Evolutionary conservation across 2,329 filamentous ascomycete genomes (phyloP).

Genomic region (Dactylonectria estremocensis): DNA sequence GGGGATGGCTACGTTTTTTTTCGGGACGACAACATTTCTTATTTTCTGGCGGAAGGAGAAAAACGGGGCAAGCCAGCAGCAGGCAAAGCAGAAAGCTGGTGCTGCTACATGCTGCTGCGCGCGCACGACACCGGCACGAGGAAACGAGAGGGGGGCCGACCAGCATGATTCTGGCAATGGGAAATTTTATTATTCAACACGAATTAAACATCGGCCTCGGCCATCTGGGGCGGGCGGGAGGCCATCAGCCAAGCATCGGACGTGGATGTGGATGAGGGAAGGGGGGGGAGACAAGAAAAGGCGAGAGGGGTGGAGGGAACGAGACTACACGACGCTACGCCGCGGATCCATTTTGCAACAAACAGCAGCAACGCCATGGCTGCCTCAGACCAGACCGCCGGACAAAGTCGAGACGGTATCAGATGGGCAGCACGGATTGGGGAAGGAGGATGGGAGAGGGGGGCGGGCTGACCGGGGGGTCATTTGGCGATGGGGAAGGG

Average conservation of each 20-base stretch:
- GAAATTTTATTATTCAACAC: slow-evolving; percentile 50
- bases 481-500: background rate
- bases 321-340: slow-evolving; percentile 13
- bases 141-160: slow-evolving; percentile 41
- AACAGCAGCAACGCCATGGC: slow-evolving; percentile 28
- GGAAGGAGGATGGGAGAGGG: slow-evolving; percentile 17
- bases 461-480: background rate
- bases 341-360: background rate
- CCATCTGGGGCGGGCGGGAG: slow-evolving; percentile 28
- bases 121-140: slow-evolving; percentile 45
- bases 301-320: slow-evolving; percentile 22
- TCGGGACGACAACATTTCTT: slow-evolving; percentile 60
- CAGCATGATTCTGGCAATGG: slow-evolving; percentile 47
- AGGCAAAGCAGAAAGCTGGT: slow-evolving; percentile 31
- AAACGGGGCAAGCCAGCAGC: slow-evolving; percentile 61
- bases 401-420: slow-evolving; percentile 31
- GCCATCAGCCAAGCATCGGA: slow-evolving; percentile 28
- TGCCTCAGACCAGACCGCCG: slow-evolving; percentile 29
- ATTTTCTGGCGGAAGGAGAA: slow-evolving; percentile 61
- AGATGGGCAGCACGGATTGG: slow-evolving; percentile 30
- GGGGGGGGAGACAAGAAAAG: slow-evolving; percentile 5
- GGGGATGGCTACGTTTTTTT: slow-evolving; percentile 70
- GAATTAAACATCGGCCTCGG: slow-evolving; percentile 42
- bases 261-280: slow-evolving; percentile 17
- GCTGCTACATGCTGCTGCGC: slow-evolving; percentile 46